phyloP scores from a whole-genome alignment of 768 basidiomycete genomes.

The Rhodotorula toruloides region DNA sequence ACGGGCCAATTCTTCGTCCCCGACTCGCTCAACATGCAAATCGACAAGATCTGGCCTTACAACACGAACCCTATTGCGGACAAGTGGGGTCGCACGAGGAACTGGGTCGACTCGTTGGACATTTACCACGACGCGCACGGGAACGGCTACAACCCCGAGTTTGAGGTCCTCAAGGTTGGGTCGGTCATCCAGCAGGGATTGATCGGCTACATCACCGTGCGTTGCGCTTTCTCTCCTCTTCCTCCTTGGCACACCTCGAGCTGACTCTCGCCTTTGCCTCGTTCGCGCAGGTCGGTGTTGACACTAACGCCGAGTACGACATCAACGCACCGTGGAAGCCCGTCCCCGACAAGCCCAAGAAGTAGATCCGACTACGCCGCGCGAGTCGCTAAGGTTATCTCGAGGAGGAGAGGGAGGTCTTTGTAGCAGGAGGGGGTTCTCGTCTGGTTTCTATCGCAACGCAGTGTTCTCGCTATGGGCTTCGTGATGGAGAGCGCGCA shows the following conservation, averaged over 20 bases:
- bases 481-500: too few relatives aligned
- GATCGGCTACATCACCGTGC: slow-evolving; percentile 46
- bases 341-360: slow-evolving; percentile 1
- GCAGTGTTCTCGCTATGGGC: too few relatives aligned
- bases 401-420: too few relatives aligned
- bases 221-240: too few relatives aligned
- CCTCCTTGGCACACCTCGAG: too few relatives aligned
- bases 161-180: slow-evolving; percentile 45
- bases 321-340: slow-evolving; percentile 9
- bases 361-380: too few relatives aligned
- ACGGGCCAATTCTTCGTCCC: slow-evolving; percentile 46
- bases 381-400: too few relatives aligned
- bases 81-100: slow-evolving; percentile 45
- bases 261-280: too few relatives aligned
- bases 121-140: slow-evolving; percentile 45
- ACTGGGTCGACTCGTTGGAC: slow-evolving; percentile 46
- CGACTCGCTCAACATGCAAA: slow-evolving; percentile 44
- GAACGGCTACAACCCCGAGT: slow-evolving; percentile 44
- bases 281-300: slow-evolving; percentile 44
- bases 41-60: slow-evolving; percentile 45
- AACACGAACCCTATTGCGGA: slow-evolving; percentile 43
- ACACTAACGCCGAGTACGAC: slow-evolving; percentile 21
- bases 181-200: slow-evolving; percentile 44
- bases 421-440: too few relatives aligned
- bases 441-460: too few relatives aligned